These are phyloP conservation scores for Schoenoplectus triqueter DNA, from an alignment of 202 grass and related monocot genomes.

Conservation along the genomic window DNA sequence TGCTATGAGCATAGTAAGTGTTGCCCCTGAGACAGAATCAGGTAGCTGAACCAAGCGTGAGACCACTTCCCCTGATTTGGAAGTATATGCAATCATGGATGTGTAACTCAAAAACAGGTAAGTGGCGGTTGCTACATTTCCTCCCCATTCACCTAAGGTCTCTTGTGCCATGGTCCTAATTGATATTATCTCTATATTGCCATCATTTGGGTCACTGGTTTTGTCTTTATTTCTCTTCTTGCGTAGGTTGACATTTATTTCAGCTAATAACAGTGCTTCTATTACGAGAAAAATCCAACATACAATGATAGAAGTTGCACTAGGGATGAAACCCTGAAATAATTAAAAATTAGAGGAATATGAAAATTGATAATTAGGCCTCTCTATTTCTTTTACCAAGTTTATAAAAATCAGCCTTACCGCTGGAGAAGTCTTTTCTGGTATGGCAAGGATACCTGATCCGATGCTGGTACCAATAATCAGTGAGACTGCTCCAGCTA, in stretches of 20 bases:
- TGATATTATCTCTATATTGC: constrained; percentile 62
- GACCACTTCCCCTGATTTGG: constrained; percentile 75
- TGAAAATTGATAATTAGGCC: no score
- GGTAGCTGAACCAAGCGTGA: constrained; percentile 60
- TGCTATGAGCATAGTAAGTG: constrained; percentile 66
- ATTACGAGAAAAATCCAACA: constrained; percentile 75
- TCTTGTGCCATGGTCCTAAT: constrained; percentile 82
- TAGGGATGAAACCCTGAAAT: constrained; percentile 76
- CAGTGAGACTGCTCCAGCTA: constrained; percentile 68
- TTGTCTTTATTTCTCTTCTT: constrained; percentile 45
- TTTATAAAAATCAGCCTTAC: constrained; percentile 36
- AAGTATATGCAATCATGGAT: constrained; percentile 77
- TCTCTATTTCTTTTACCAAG: neutral
- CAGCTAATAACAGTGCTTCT: constrained; percentile 67
- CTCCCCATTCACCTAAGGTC: constrained; percentile 75
- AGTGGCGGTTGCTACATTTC: constrained; percentile 60
- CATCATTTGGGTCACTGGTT: neutral
- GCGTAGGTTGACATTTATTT: constrained; percentile 67
- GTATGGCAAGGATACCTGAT: constrained; percentile 90
- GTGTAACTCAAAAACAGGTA: constrained; percentile 83
- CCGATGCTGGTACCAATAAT: constrained; percentile 92
- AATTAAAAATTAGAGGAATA: neutral
- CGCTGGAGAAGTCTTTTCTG: constrained; percentile 63
- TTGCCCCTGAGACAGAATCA: constrained; percentile 48
- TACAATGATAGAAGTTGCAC: constrained; percentile 59